Evolutionary conservation across 2,329 filamentous ascomycete species (phyloP), one percentile per base, ranked within the genome.

Genomic region (Fusarium sp.): DNA sequence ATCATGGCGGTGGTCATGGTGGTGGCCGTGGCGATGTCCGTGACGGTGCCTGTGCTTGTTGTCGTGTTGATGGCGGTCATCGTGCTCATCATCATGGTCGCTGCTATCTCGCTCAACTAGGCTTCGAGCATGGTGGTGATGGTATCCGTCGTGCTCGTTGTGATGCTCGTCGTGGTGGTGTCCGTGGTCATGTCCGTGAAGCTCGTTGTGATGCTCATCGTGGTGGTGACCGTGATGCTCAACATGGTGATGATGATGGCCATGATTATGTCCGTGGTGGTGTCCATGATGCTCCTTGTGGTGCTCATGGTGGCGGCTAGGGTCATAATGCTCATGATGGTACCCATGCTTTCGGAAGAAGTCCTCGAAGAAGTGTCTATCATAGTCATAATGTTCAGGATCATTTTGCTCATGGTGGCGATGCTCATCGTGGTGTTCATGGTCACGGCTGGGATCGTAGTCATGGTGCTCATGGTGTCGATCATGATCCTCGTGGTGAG

Each of bases 1-100:
- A 17, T 59, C 59, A 45, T 65, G 51, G 2, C 22, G 24, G n/a
- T 63, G 51, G 10, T 44, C 31, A 21, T 64, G 53, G 17, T 65
- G 43, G 10, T 66, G 60, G 13, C 52, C 44, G 21, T 63, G 57
- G 15, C 49, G 31, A 24, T 63, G 57, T 13, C 39, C 36, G 21
- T 63, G 57, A n/a, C 43, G 49, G 22, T 60, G 40, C 22, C 44
- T 57, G 40, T 62, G 34, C 28, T 60, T 19, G 24, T 34, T 31
- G 31, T 55, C n/a, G 19, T 61, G 43, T 3, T 34, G 21, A 26
- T 61, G 51, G 33, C 46, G 22, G 21, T 49, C 46, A 22, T 49
- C 31, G 8, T 34, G n/a, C 14, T 38, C 24, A 9, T 31, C 22
- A 22, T 38, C 22, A 3, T 7, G 17, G 50, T 53, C n/a, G 15